Base-by-base conservation (phyloP, 2,329 filamentous ascomycete species). In the Neocucurbitaria cava region DNA sequence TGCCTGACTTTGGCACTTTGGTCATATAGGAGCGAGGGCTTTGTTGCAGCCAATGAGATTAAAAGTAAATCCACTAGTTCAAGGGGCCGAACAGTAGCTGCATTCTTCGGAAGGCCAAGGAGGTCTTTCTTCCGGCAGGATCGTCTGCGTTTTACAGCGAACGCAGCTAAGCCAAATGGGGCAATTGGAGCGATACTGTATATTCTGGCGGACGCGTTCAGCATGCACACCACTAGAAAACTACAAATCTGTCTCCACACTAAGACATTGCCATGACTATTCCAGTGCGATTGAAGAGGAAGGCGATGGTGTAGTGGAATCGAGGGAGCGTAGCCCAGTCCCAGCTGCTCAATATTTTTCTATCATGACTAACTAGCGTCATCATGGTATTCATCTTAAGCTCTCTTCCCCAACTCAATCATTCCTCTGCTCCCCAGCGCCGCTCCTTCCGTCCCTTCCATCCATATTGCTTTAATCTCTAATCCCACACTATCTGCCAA, bases 391-490 rank as follows among this genome's bases (percentile, higher is more conserved):
- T 35, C 4, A 6, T 13, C 31, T 23, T 9, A 40, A 4, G 36
- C 18, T n/a, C 23, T 40, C 36, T 40, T 40, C 1, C 36, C 48
- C 11, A 44, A 26, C 8, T 51, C 41, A 5, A 51, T 51, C 31
- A 46, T 13, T 15, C 23, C 41, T 7, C 40, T 49, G 28, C 26
- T 41, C 2, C 46, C 38, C 17, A 38, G 17, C 26, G 44, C 54
- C n/a, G 46, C 47, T 26, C 59, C 53, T 18, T 5, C 24, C 5
- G n/a, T n/a, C n/a, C n/a, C n/a, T n/a, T 56, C 63, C 58, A 45
- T 49, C 71, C 69, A 76, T 28, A 76, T 66, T 2, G 68, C 69
- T 24, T 70, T 67, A 7, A 80, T 66, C 55, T 68, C 71, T 28
- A 79, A 52, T 1, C 77, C 75, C 5, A 63, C 67, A 5, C 62